Evolutionary conservation across 1,284 basidiomycete genomes (phyloP).

Genomic region (Gastroboletus turbinatus): DNA sequence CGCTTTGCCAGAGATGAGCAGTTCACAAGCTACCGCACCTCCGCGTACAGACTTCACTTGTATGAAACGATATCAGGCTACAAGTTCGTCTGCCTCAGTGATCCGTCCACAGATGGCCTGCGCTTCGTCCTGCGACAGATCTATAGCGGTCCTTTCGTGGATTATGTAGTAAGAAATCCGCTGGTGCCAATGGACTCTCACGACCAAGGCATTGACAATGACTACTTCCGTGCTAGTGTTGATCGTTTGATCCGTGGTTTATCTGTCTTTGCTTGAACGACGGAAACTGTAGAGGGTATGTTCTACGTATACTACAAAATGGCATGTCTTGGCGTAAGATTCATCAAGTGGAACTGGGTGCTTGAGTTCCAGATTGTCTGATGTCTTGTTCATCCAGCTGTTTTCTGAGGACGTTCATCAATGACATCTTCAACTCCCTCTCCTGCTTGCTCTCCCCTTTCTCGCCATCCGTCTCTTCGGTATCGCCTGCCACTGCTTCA

Average conservation of each 20-base stretch:
- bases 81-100: conserved; percentile 94
- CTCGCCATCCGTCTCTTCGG: conserved; percentile 51
- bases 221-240: conserved; percentile 82
- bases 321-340: conserved; percentile 1
- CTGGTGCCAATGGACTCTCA: conserved; percentile 80
- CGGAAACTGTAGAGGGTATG: conserved; percentile 19
- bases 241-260: conserved; percentile 75
- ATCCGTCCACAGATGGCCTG: conserved; percentile 79
- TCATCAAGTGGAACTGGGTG: conserved; percentile 8
- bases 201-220: conserved; percentile 85
- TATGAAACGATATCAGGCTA: conserved; percentile 91
- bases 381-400: conserved; percentile 48
- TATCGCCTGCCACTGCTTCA: conserved; percentile 85
- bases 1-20: conserved; percentile 69
- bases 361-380: conserved; percentile 5
- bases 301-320: conserved; percentile 26
- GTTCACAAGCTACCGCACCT: conserved; percentile 90
- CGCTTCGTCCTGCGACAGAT: conserved; percentile 86
- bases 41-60: conserved; percentile 90
- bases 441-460: conserved; percentile 66
- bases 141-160: conserved; percentile 91
- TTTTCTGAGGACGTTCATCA: conserved; percentile 78
- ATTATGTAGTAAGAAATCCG: conserved; percentile 92
- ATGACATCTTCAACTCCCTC: conserved; percentile 75
- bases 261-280: conserved; percentile 52